These are phyloP conservation scores for Cladophialophora carrionii DNA, from an alignment of 2,329 filamentous ascomycete genomes.

Conservation along the genomic window DNA sequence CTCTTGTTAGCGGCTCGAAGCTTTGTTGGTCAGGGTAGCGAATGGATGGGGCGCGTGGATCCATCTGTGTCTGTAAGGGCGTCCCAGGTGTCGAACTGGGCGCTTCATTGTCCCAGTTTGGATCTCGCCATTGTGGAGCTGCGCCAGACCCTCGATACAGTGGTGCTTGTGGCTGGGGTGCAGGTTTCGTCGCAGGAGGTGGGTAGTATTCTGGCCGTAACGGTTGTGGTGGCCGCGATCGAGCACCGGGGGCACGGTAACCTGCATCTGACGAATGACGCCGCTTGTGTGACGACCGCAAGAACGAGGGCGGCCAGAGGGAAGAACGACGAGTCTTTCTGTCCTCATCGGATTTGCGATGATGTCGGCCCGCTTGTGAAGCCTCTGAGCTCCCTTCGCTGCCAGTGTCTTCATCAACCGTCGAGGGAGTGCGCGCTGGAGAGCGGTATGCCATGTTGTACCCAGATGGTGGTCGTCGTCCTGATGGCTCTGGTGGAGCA, in stretches of 20 bases:
- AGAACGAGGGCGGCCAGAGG: constrained; percentile 34
- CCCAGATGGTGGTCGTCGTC: constrained; percentile 22
- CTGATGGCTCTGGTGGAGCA: constrained; percentile 18
- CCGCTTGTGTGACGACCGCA: constrained; percentile 35
- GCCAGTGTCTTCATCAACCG: constrained; percentile 32
- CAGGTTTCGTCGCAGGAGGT: constrained; percentile 28
- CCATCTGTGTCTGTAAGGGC: constrained; percentile 21
- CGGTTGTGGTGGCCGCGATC: constrained; percentile 22
- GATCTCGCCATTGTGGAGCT: constrained; percentile 29
- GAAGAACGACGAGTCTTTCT: constrained; percentile 30
- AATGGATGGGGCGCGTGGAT: constrained; percentile 28
- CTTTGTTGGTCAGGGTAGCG: constrained; percentile 27
- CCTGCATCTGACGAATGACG: constrained; percentile 38
- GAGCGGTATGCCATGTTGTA: constrained; percentile 29
- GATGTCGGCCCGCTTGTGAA: constrained; percentile 35
- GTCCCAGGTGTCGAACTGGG: constrained; percentile 15
- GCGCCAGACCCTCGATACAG: constrained; percentile 21
- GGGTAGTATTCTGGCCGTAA: constrained; percentile 33
- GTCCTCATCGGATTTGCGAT: constrained; percentile 33
- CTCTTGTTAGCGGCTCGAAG: constrained; percentile 30
- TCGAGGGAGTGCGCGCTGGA: constrained; percentile 30
- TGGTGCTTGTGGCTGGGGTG: constrained; percentile 18
- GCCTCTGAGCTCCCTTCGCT: constrained; percentile 44
- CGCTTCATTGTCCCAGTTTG: constrained; percentile 27
- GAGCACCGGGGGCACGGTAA: constrained; percentile 27